Percentiles rank a stretch among this genome's conserved stretches.
Conservation (phyloP, 331 rosid species). For the Telfairia occidentalis region DNA sequence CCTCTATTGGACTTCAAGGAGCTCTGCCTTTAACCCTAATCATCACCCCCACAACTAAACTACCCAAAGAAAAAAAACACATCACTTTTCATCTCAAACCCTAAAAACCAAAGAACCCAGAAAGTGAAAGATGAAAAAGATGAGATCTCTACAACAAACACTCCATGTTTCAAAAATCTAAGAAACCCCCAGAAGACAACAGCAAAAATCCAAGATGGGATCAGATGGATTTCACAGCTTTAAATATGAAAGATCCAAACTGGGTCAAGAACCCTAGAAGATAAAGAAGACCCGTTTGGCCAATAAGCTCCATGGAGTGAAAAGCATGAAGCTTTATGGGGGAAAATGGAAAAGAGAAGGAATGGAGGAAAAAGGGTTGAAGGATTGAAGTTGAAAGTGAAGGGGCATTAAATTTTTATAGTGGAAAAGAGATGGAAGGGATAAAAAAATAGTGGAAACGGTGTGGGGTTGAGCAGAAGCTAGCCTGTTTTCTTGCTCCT, state of each 20-base stretch:
- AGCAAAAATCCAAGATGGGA: neutral
- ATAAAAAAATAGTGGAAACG: neutral
- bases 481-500: neutral
- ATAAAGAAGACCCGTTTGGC: neutral
- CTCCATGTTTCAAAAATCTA: neutral
- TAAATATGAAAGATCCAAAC: neutral
- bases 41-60: neutral
- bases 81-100: neutral
- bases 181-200: neutral
- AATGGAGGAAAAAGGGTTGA: neutral
- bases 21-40: slow-evolving; percentile 47
- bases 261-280: neutral
- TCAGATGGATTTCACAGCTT: neutral
- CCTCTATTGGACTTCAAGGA: slow-evolving; percentile 87
- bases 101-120: neutral
- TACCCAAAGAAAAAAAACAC: neutral
- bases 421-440: neutral
- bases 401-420: slow-evolving; percentile 3
- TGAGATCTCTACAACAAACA: neutral
- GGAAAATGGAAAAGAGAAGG: neutral
- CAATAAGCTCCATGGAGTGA: neutral
- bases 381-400: slow-evolving; percentile 1
- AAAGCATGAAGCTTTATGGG: neutral
- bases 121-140: neutral
- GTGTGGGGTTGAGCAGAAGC: neutral